Evolutionary conservation across 2,329 filamentous ascomycete species (phyloP), one percentile per base, ranked within the genome.

Genomic region (Ceratocystis variospora): DNA sequence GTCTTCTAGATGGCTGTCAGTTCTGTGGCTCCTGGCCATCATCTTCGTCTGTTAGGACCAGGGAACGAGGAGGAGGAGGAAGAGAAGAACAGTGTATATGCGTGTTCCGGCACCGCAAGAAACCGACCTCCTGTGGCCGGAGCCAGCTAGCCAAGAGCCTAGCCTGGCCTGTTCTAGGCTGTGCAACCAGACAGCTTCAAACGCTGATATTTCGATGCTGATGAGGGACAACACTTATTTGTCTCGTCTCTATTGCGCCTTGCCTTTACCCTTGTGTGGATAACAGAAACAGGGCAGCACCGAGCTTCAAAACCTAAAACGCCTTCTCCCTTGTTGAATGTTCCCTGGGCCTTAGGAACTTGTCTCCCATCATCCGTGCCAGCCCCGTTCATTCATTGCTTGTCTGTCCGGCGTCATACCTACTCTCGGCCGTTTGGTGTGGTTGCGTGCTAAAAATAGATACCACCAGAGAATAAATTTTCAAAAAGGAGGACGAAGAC

Each of bases 1-100:
- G 8, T n/a, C 55, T 59, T 59, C 55, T 59, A 59, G 28, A 59
- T 59, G 55, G 55, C 55, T 59, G 55, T 59, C 55, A 59, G 31
- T 28, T 31, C 15, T 37, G 55, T 37, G 5, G 33, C 55, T 59
- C 55, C 55, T 37, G 55, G 55, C n/a, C 31, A 59, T 59, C 55
- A 37, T 59, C 17, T 10, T 10, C 7, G 22, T 19, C 15, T 33
- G 28, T 31, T 37, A 59, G 28, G 28, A 19, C 55, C 28, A 59
- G 28, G 17, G 2, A 37, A 31, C 12, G 5, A 59, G 12, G 10
- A n/a, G n/a, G n/a, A 22, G 22, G 22, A 15, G 2, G 22, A 10
- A 19, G 7, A 48, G 19, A 22, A 48, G 8, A 48, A 7, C 17
- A 2, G 8, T n/a, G 19, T 48, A 6, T 12, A 5, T 22, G 48